phyloP scores from a whole-genome alignment of 441 rosid genomes.

The Arabidopsis lyrata region DNA sequence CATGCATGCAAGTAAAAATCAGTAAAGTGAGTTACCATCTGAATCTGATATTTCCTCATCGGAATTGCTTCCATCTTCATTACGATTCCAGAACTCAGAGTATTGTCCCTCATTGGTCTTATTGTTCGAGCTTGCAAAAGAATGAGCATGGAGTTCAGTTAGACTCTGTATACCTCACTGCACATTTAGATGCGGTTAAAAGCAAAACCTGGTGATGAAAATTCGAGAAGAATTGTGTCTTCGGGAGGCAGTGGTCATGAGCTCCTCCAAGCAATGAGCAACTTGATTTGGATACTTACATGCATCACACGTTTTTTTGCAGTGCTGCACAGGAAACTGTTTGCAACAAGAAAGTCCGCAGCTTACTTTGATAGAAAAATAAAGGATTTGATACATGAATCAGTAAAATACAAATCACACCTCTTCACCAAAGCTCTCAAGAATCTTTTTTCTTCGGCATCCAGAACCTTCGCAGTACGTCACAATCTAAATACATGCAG shows the following conservation, averaged over 20 bases:
- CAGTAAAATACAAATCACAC: conserved; percentile 41
- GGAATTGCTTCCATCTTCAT: conserved; percentile 74
- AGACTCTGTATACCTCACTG: conserved; percentile 17
- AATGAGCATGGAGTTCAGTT: conserved; percentile 9
- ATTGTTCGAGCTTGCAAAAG: conserved; percentile 59
- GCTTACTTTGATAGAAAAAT: neutral
- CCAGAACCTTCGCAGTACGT: conserved; percentile 91
- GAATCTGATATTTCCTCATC: conserved; percentile 95
- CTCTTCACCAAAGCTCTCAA: conserved; percentile 95
- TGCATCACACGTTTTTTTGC: conserved; percentile 84
- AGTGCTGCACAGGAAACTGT: conserved; percentile 68
- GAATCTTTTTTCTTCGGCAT: conserved; percentile 90
- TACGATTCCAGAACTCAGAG: conserved; percentile 96
- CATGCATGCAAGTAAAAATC: neutral
- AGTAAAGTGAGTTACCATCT: conserved; percentile 58
- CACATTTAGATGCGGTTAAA: conserved; percentile 4
- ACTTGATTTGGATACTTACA: conserved; percentile 83
- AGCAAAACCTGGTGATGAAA: conserved; percentile 65
- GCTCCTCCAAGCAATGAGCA: conserved; percentile 70
- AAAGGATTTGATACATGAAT: neutral
- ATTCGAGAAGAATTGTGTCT: conserved; percentile 66
- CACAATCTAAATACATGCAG: conserved; percentile 66
- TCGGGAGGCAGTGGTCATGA: conserved; percentile 53
- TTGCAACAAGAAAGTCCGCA: conserved; percentile 33
- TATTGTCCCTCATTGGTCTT: conserved; percentile 50